phyloP scores from a whole-genome alignment of 2,329 filamentous ascomycete genomes.

The Colletotrichum sp. region DNA sequence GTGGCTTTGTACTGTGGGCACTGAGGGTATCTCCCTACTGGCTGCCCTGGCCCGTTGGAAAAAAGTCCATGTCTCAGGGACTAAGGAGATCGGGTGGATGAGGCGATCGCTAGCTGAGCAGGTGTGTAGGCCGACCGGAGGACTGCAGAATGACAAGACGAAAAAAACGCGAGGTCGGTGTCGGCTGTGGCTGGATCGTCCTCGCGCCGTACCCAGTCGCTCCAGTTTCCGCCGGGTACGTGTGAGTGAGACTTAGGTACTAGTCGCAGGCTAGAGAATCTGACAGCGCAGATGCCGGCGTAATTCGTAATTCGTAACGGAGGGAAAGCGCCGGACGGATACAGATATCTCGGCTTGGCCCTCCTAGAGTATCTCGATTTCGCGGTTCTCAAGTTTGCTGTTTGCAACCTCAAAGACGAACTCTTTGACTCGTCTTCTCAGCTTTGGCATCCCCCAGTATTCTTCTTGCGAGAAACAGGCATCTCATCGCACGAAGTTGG shows the following conservation, averaged over 20 bases:
- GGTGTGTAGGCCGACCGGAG: background rate
- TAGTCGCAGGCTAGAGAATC: background rate
- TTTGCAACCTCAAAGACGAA: background rate
- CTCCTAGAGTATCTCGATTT: background rate
- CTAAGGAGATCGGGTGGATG: slow-evolving; percentile 15
- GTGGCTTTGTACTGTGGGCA: no score
- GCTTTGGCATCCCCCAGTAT: background rate
- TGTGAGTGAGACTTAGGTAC: background rate
- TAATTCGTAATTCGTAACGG: background rate
- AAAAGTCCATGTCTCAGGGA: no score
- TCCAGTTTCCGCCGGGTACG: background rate
- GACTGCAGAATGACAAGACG: background rate
- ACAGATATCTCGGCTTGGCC: background rate
- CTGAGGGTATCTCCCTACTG: no score
- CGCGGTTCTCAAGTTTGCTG: background rate
- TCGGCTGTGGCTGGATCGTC: background rate
- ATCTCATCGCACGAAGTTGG: background rate
- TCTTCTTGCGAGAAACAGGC: background rate
- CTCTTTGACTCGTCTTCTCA: background rate
- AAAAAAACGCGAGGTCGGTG: slow-evolving; percentile 9
- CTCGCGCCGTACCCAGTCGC: background rate
- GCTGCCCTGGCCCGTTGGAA: no score
- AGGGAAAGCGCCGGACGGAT: background rate
- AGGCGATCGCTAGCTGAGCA: slow-evolving; percentile 17
- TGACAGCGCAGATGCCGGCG: slow-evolving; percentile 5